phyloP scores from a whole-genome alignment of 495 filamentous ascomycete species.

The Penicillium alfredii region DNA sequence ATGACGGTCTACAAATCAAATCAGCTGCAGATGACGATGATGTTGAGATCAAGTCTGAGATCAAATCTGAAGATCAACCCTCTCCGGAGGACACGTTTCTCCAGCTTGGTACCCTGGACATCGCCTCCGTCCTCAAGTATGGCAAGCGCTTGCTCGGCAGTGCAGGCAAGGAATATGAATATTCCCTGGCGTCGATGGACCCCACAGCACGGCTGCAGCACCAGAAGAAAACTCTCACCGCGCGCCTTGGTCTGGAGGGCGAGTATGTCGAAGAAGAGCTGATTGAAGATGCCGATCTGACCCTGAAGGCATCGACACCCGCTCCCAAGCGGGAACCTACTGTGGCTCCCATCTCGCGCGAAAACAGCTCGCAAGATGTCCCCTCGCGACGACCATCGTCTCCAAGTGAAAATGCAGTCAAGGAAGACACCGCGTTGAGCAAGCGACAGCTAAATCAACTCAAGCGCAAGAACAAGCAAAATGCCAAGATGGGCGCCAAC shows the following conservation, averaged over 20 bases:
- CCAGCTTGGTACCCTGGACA: conserved; percentile 66
- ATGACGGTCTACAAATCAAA: conserved; percentile 46
- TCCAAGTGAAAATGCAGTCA: conserved; percentile 42
- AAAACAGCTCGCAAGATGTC: conserved; percentile 43
- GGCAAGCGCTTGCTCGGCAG: conserved; percentile 79
- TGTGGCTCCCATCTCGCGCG: conserved; percentile 25
- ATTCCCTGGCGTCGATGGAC: conserved; percentile 72
- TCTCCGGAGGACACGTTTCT: conserved; percentile 48
- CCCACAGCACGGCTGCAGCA: conserved; percentile 72
- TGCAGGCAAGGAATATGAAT: conserved; percentile 76
- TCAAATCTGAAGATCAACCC: conserved; percentile 27
- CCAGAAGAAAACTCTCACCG: conserved; percentile 80
- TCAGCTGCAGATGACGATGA: conserved; percentile 49
- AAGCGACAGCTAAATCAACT: conserved; percentile 88
- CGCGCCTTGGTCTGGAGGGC: conserved; percentile 77
- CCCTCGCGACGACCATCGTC: conserved; percentile 42
- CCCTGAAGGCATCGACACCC: conserved; percentile 38
- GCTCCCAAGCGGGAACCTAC: conserved; percentile 42
- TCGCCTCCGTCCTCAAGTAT: conserved; percentile 69
- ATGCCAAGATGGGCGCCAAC: conserved; percentile 76
- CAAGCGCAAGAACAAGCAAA: conserved; percentile 81
- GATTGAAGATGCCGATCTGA: conserved; percentile 56
- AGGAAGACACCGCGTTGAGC: conserved; percentile 71
- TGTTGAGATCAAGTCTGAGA: conserved; percentile 42
- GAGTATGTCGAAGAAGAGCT: conserved; percentile 82